A percentile compares a stretch with the other conserved stretches of the same genome.
Conservation (phyloP, 129 eudicot species). For the Flaveria sonorensis region DNA sequence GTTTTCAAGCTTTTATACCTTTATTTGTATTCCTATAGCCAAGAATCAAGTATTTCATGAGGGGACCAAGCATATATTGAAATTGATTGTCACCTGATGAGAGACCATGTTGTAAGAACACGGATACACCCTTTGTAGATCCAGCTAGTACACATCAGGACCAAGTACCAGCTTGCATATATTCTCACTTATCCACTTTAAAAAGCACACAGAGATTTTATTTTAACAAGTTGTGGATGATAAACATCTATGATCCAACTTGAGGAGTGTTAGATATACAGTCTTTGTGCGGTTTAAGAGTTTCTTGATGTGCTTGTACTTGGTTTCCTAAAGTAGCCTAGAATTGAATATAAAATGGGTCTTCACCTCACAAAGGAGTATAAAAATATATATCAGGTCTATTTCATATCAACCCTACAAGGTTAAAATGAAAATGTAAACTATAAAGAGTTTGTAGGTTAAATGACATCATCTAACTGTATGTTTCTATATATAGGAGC, state of each 20-base stretch:
- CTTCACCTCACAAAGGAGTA: not conserved
- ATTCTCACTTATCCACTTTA: too few relatives aligned
- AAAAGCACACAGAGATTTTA: too few relatives aligned
- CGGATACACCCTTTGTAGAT: too few relatives aligned
- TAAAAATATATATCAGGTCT: not conserved
- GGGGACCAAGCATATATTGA: too few relatives aligned
- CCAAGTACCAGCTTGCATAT: too few relatives aligned
- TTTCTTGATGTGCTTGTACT: conserved; percentile 2
- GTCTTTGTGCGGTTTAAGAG: not conserved
- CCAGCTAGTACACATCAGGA: too few relatives aligned
- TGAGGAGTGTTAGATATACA: not conserved
- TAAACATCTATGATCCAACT: not conserved
- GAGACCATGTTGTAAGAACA: too few relatives aligned
- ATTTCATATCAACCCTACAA: not conserved
- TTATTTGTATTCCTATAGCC: too few relatives aligned
- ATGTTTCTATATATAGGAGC: conserved; percentile 44
- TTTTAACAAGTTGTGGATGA: too few relatives aligned
- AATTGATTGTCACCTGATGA: too few relatives aligned
- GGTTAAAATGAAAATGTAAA: not conserved
- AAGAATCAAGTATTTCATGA: too few relatives aligned
- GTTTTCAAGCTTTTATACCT: too few relatives aligned
- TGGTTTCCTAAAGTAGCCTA: not conserved
- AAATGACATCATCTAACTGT: not conserved
- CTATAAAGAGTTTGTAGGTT: conserved; percentile 6
- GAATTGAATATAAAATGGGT: not conserved